Percentiles rank a stretch among this genome's conserved stretches.
phyloP scores from a whole-genome alignment of 768 basidiomycete species.

The Auriscalpium orientale region DNA sequence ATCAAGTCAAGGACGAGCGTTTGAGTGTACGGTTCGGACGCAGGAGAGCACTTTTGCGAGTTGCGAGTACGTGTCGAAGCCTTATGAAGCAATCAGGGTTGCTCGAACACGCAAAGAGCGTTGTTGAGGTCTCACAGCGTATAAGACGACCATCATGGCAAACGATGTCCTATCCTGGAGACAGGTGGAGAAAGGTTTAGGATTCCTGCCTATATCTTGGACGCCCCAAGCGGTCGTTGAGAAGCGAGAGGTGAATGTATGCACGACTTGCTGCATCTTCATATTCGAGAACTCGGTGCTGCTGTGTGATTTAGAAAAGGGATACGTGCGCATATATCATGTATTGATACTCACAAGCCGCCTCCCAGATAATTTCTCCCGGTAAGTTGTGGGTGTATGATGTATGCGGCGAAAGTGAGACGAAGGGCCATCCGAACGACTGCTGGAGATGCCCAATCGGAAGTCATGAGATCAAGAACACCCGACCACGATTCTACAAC shows the following conservation, averaged over 20 bases:
- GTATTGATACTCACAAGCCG: background rate
- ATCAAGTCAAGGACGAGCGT: slow-evolving; percentile 3
- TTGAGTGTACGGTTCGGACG: background rate
- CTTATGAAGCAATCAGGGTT: background rate
- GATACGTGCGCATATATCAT: background rate
- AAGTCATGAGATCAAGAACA: slow-evolving; percentile 37
- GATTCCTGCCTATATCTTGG: no score
- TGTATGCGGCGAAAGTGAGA: slow-evolving; percentile 46
- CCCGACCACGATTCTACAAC: slow-evolving; percentile 50
- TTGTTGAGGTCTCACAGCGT: slow-evolving; percentile 3
- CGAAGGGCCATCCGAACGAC: slow-evolving; percentile 51
- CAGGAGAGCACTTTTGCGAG: background rate
- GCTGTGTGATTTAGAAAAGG: background rate
- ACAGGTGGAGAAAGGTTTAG: no score
- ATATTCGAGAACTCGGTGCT: background rate
- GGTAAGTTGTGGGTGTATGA: slow-evolving; percentile 40
- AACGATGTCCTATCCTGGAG: slow-evolving; percentile 5
- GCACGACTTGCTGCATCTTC: background rate
- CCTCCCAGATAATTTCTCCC: slow-evolving; percentile 15
- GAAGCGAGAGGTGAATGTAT: background rate
- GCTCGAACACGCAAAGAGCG: background rate
- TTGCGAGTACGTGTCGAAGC: background rate
- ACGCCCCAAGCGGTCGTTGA: background rate
- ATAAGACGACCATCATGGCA: slow-evolving; percentile 16
- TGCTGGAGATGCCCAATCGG: slow-evolving; percentile 48